Base-by-base conservation (phyloP, 305 asterid genomes). In the Lippia alba region DNA sequence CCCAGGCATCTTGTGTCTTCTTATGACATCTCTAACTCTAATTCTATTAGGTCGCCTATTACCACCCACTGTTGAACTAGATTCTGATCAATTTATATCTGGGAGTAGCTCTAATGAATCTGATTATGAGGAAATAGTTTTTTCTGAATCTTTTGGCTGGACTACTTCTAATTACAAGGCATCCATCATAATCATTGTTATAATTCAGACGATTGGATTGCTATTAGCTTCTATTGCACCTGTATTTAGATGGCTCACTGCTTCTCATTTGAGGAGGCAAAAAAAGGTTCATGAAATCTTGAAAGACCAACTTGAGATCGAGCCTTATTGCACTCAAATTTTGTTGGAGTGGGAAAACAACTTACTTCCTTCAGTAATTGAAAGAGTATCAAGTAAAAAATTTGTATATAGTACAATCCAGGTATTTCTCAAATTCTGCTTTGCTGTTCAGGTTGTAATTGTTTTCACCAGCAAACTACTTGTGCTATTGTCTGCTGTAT, bases 261-360 rank as follows among this genome's bases (percentile, higher is more conserved):
- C 79, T 10, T 24, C 56, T 3, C 30, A 9, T 5, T 54, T 70
- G 71, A 82, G 45, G 49, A 16, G 68, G 51, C 59, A 49, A 11
- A 15, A 18, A 14, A 53, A 5, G 9, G 49, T 74, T 36, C 33
- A 5, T 0, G 55, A 14, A 68, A 54, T 74, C 59, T 56, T 81
- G 15, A 69, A 34, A 61, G 72, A 62, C 0, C 76, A 61, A 49
- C 39, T 71, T 30, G 64, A 72, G 59, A 64, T 82, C 0, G 85
- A 82, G 56, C 6, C 33, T 3, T 74, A 78, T 53, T 82, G 85
- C 8, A 36, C 41, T 9, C 56, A 40, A 7, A 62, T 11, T 54
- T 65, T 82, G 64, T 62, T 58, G 17, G 77, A 76, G 33, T 83
- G 84, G 86, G 76, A 67, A 46, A 82, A 85, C 4, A 36, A 71